These are phyloP conservation scores for Ustilago sp. DNA, from an alignment of 1,284 basidiomycete species.

Conservation along the genomic window DNA sequence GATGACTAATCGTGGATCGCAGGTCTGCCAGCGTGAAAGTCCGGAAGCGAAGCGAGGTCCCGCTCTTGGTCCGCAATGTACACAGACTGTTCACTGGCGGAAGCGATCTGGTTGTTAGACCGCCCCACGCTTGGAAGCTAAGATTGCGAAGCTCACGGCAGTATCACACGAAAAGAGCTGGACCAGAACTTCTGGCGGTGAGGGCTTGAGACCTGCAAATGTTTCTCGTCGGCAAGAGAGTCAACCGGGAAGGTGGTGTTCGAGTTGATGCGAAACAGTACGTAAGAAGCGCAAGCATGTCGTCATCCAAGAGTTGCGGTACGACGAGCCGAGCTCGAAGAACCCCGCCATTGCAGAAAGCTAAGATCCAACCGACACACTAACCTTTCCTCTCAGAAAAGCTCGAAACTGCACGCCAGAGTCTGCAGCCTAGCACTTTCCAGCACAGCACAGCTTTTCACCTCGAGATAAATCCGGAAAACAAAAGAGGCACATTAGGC, in stretches of 20 bases:
- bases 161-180: neutral
- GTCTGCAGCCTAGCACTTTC: neutral
- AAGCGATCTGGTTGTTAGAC: neutral
- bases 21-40: no score
- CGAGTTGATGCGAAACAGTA: neutral
- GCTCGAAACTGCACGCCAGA: neutral
- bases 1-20: no score
- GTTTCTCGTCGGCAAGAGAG: neutral
- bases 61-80: no score
- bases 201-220: neutral
- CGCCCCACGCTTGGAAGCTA: neutral
- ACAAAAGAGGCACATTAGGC: neutral
- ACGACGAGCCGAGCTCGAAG: neutral
- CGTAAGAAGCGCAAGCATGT: neutral
- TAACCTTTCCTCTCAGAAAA: neutral
- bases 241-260: neutral
- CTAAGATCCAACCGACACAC: neutral
- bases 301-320: constrained; percentile 25
- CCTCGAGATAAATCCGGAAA: neutral
- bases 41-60: no score
- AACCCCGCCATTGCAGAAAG: neutral
- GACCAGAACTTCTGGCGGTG: neutral
- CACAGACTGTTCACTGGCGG: no score
- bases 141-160: neutral
- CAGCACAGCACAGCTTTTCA: constrained; percentile 4